phyloP scores from a whole-genome alignment of 1,284 basidiomycete species.

The Ustilago nuda region DNA sequence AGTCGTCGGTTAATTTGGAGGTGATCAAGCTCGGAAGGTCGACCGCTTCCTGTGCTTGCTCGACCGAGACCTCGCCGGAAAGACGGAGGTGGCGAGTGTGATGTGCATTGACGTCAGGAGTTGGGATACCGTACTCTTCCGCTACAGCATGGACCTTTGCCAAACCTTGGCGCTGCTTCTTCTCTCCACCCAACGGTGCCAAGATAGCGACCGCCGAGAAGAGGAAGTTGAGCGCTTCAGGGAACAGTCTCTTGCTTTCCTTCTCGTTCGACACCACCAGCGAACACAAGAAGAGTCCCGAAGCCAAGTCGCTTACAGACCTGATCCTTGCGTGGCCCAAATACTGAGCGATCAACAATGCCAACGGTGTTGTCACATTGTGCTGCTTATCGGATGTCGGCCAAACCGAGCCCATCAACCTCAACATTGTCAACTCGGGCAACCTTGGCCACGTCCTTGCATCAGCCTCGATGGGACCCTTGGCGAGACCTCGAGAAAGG shows the following conservation, averaged over 20 bases:
- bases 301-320: constrained; percentile 79
- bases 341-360: constrained; percentile 90
- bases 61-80: constrained; percentile 13
- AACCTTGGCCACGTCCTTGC: constrained; percentile 89
- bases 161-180: constrained; percentile 26
- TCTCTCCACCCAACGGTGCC: constrained; percentile 70
- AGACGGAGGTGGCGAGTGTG: constrained; percentile 49
- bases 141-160: constrained; percentile 50
- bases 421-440: constrained; percentile 84
- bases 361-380: constrained; percentile 85
- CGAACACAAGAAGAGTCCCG: constrained; percentile 89
- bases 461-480: constrained; percentile 76
- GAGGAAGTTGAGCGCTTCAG: constrained; percentile 88
- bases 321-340: constrained; percentile 86
- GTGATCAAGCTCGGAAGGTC: constrained; percentile 39
- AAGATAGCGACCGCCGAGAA: constrained; percentile 80
- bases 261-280: constrained; percentile 80
- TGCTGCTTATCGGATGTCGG: constrained; percentile 95
- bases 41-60: constrained; percentile 14
- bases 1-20: not conserved
- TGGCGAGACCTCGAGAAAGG: constrained; percentile 82
- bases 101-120: constrained; percentile 56
- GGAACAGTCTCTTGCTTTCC: constrained; percentile 86
- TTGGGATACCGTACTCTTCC: constrained; percentile 63
- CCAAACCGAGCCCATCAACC: constrained; percentile 85